Conservation (phyloP, 495 filamentous ascomycete genomes). For the Xylaria nigripes region DNA sequence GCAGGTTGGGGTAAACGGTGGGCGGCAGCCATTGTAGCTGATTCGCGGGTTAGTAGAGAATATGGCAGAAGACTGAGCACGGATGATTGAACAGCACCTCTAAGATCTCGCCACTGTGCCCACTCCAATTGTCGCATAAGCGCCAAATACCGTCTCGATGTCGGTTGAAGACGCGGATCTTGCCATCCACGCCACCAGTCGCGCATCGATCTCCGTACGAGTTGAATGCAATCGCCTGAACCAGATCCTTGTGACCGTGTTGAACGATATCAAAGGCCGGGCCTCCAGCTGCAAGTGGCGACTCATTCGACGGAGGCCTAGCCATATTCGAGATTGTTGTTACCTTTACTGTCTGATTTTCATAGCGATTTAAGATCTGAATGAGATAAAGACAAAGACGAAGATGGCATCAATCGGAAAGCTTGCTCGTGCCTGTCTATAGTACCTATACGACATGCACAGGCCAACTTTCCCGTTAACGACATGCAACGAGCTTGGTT, state of each 20-base stretch:
- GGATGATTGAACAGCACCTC: slow-evolving; percentile 50
- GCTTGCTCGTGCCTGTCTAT: slow-evolving; percentile 16
- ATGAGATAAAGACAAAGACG: slow-evolving; percentile 32
- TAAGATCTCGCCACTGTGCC: slow-evolving; percentile 83
- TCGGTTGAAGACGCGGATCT: slow-evolving; percentile 82
- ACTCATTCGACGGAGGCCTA: slow-evolving; percentile 15
- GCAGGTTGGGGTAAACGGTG: slow-evolving; percentile 48
- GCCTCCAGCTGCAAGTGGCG: slow-evolving; percentile 12
- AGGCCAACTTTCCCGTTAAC: too few relatives aligned
- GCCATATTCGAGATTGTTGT: slow-evolving; percentile 9
- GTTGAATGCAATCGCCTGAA: slow-evolving; percentile 62
- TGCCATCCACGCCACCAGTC: slow-evolving; percentile 85
- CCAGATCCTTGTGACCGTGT: slow-evolving; percentile 60
- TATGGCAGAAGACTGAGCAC: neutral
- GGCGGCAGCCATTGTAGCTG: slow-evolving; percentile 72
- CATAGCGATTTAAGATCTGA: neutral
- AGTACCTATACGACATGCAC: too few relatives aligned
- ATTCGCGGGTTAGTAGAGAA: neutral
- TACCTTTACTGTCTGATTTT: neutral
- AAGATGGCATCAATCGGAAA: slow-evolving; percentile 12
- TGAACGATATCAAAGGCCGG: slow-evolving; percentile 36
- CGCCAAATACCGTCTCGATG: slow-evolving; percentile 71
- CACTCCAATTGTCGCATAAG: slow-evolving; percentile 78
- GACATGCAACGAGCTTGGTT: too few relatives aligned
- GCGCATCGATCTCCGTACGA: slow-evolving; percentile 84